Evolutionary conservation across 495 filamentous ascomycete species (phyloP), one percentile per base, ranked within the genome.

Genomic region (Xylaria intraflava): DNA sequence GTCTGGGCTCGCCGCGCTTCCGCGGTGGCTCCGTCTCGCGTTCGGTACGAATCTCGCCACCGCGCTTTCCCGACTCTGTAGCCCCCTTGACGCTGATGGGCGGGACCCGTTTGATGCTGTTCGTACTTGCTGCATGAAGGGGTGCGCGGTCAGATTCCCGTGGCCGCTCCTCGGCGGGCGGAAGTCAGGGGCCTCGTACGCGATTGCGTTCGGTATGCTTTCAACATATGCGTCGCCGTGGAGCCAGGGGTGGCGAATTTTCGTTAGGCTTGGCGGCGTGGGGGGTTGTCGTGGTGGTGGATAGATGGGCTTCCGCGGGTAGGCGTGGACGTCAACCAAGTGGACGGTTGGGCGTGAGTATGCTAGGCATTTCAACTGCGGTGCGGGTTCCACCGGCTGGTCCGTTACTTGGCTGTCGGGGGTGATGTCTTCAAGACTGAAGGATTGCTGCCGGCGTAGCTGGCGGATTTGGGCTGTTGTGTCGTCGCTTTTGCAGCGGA

Each of bases 361-460:
- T 1, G 38, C 20, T 7, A 55, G 38, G 10, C 38, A 70, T 55
- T 42, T 74, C 68, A 39, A 55, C 60, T 24, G 64, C 51, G 49
- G 72, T 70, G 23, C 72, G 66, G 6, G 67, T 29, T n/a, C 49
- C 51, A 11, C 27, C 7, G 8, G 10, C 35, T 16, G 54, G 42
- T 27, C 35, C 23, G 10, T 45, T 49, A 24, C 2, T 43, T 41
- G 33, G 38, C 9, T 12, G 4, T 10, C 16, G 23, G 33, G 60
- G 19, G 66, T 60, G 44, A 76, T 62, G 62, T 68, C 69, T 30
- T 65, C 65, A n/a, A 66, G 27, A 29, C 60, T 69, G 54, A 71
- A 64, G 19, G 65, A 66, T 0, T 51, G 45, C 39, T 60, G 65
- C 0, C 59, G 64, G 14, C 58, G 64, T 8, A 65, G 62, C 0